Evolutionary conservation across 768 basidiomycete species (phyloP).

Genomic region (Tulasnella sp.): DNA sequence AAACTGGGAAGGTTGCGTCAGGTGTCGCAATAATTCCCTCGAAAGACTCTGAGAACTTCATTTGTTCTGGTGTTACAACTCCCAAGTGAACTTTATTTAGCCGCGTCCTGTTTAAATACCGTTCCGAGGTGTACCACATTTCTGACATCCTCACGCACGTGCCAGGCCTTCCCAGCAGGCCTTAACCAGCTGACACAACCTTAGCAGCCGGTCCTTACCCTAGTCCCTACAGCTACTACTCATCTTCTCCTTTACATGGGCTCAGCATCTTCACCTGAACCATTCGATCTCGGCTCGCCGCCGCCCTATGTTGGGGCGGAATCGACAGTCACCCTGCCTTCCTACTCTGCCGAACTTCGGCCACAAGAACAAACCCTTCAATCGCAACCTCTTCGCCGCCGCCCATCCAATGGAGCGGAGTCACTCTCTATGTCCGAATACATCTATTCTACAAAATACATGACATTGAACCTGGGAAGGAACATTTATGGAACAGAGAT

Average conservation of each 20-base stretch:
- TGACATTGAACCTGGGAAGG: slow-evolving; percentile 18
- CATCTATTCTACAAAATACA: slow-evolving; percentile 8
- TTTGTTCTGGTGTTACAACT: neutral
- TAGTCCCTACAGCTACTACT: neutral
- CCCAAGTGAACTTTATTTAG: neutral
- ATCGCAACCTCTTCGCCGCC: neutral
- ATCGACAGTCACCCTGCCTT: neutral
- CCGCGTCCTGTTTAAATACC: neutral
- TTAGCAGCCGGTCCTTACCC: neutral
- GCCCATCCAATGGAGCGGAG: neutral
- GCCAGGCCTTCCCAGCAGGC: neutral
- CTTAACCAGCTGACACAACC: too few relatives aligned
- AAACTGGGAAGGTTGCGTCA: neutral
- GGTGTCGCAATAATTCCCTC: neutral
- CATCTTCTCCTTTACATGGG: neutral
- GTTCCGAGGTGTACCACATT: neutral
- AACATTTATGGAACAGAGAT: neutral
- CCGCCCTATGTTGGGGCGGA: neutral
- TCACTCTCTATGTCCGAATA: neutral
- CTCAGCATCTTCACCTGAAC: neutral
- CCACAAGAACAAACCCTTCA: slow-evolving; percentile 9
- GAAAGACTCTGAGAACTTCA: neutral
- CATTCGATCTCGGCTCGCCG: neutral
- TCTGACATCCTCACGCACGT: neutral
- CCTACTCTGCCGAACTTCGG: neutral